Percentiles rank a stretch among this genome's conserved stretches.
Evolutionary conservation across 257 asterid species (phyloP).

Genomic region (Avicennia marina): DNA sequence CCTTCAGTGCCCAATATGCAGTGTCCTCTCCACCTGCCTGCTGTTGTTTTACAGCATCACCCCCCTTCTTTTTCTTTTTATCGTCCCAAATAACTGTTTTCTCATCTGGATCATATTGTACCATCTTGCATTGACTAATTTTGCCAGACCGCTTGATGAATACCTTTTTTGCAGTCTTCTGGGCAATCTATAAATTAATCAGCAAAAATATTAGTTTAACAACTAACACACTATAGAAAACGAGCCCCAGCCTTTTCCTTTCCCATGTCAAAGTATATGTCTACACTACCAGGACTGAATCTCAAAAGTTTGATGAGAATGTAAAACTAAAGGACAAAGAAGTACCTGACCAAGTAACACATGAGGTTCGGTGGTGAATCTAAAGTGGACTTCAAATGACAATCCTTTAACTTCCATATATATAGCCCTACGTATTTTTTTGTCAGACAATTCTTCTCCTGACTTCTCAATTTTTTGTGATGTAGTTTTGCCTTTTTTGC

Average conservation of each 20-base stretch:
- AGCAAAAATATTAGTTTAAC: background rate
- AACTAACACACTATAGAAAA: too few relatives aligned
- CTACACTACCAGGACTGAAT: too few relatives aligned
- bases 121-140: constrained; percentile 71
- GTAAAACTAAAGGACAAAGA: background rate
- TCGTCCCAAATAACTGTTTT: constrained; percentile 79
- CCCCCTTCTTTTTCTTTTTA: constrained; percentile 32
- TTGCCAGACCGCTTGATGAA: constrained; percentile 60
- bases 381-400: constrained; percentile 52
- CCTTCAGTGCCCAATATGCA: constrained; percentile 81
- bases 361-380: constrained; percentile 65
- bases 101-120: constrained; percentile 72
- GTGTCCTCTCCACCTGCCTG: constrained; percentile 24
- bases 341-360: constrained; percentile 81
- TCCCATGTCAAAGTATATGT: too few relatives aligned
- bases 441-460: background rate
- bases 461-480: constrained; percentile 7
- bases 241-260: too few relatives aligned
- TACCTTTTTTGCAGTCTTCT: constrained; percentile 74
- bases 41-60: constrained; percentile 6
- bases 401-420: constrained; percentile 37
- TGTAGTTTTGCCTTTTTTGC: constrained; percentile 17
- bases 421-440: constrained; percentile 29
- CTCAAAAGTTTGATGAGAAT: background rate
- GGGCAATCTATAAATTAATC: constrained; percentile 57